These are phyloP conservation scores for Eucalyptus polybractea DNA, from an alignment of 345 rosid genomes.

Conservation along the genomic window DNA sequence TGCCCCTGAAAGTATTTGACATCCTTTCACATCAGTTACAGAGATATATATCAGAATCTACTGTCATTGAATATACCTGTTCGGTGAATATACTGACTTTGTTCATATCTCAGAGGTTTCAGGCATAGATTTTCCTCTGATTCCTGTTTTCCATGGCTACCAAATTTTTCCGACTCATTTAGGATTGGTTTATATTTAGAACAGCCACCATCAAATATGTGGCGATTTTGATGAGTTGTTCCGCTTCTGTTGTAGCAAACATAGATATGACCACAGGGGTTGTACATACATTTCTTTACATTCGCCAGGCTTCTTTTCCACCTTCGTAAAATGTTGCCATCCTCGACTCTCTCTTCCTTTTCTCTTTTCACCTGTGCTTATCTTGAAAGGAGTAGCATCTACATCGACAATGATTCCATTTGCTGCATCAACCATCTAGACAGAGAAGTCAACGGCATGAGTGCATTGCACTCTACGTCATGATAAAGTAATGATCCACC, in stretches of 20 bases:
- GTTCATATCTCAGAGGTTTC: not conserved
- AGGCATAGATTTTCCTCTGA: not conserved
- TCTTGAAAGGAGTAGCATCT: not conserved
- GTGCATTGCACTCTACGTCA: not conserved
- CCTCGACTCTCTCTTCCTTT: not conserved
- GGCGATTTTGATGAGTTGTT: not conserved
- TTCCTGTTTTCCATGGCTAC: not conserved
- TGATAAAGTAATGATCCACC: not conserved
- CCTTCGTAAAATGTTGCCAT: not conserved
- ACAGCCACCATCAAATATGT: not conserved
- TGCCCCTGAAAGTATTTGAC: not conserved
- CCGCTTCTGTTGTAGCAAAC: not conserved
- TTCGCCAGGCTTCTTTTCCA: not conserved
- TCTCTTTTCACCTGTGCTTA: not conserved
- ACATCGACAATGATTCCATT: too few species aligned
- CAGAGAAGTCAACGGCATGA: not conserved
- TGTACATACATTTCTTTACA: not conserved
- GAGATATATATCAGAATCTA: not conserved
- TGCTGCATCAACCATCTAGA: not conserved
- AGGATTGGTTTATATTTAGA: not conserved
- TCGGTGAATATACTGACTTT: not conserved
- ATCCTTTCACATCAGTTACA: not conserved
- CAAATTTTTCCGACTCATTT: not conserved
- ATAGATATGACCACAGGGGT: not conserved
- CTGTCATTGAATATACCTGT: not conserved